Evolutionary conservation across 805 yeast species (phyloP), one percentile per base, ranked within the genome.

Genomic region (Pichia sporocuriosa): DNA sequence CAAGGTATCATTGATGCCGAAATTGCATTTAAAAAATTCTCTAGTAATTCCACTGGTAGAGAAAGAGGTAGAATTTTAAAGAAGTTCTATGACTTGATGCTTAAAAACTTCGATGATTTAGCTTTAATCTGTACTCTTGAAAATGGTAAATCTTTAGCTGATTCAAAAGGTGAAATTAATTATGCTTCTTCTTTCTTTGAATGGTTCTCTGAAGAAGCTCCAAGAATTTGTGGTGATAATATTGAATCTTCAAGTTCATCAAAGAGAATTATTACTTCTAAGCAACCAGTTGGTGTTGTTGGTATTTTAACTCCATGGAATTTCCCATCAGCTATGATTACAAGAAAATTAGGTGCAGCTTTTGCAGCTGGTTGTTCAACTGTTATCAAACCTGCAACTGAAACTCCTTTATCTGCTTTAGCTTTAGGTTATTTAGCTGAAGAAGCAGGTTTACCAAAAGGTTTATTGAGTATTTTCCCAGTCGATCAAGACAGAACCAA

Each of bases 371-470:
- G 88, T 66, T 81, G 82, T 69, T 76, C 85, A 40, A 68, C 77
- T 50, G 79, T 83, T 43, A 66, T 83, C 58, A 83, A 83, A 64
- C 80, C 89, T 29, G 87, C 93, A 37, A 81, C 81, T 56, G 76
- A 83, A 43, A 83, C 93, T 39, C 88, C 89, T 52, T 71, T 83
- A 56, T 82, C 95, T 46, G 94, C 93, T 44, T 73, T 88, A 54
- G 84, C 70, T 61, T 79, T 82, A 44, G 81, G 84, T 51, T 69
- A 72, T 46, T 75, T 81, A 55, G 68, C 79, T 55, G 72, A 76
- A 62, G 78, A 84, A 66, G 93, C 95, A 44, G 95, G 95, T 50
- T 73, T 86, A 65, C 96, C 97, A 50, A 75, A 85, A 24, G 97
- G 97, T 67, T 95, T 28, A 69, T 85, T 53, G 86, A 87, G 69